Base-by-base conservation (phyloP, 2,329 filamentous ascomycete genomes). In the Coleophoma crateriformis region DNA sequence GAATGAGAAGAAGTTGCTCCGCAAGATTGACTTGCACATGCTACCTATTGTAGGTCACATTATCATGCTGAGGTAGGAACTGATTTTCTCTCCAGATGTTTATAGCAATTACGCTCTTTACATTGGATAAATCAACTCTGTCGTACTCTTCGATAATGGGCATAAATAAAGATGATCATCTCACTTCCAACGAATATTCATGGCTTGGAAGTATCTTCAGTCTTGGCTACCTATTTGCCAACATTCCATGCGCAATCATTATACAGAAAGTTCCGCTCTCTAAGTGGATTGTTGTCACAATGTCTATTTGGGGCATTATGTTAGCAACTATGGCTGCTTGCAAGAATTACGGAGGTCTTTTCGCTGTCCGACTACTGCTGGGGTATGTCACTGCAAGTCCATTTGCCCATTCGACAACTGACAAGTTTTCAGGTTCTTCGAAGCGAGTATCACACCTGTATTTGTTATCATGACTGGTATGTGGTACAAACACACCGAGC, bases 401-500 rank as follows among this genome's bases (percentile, higher is more conserved):
- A 10, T 39, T 1, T 11, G 4, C 8, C 6, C 37, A 39, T 10
- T 15, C n/a, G n/a, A 15, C 7, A 15, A 7, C 19, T 10, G n/a
- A 11, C 37, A 4, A 10, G 15, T 19, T 15, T 15, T 3, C 37
- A 39, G 81, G 85, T 60, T 78, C 86, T 57, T 83, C 47, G 84
- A 87, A 60, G 72, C 80, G 0, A 79, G 81, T 0, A 81, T 86
- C 2, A 84, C 81, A 1, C 84, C 83, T 0, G 82, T 81, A 0
- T 86, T 86, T 56, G 78, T 81, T 0, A 69, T 87, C 1, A 72
- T 87, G 55, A 85, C 82, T 2, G 77, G 72, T 4, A 80, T 85
- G 66, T 87, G 83, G 82, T 87, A 86, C 58, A 86, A 84, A 1
- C 83, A 82, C 62, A 72, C 72, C 46, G 83, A 87, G 61, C 82